These are phyloP conservation scores for Nigrospora sphaerica DNA, from an alignment of 2,329 filamentous ascomycete genomes.

Conservation along the genomic window DNA sequence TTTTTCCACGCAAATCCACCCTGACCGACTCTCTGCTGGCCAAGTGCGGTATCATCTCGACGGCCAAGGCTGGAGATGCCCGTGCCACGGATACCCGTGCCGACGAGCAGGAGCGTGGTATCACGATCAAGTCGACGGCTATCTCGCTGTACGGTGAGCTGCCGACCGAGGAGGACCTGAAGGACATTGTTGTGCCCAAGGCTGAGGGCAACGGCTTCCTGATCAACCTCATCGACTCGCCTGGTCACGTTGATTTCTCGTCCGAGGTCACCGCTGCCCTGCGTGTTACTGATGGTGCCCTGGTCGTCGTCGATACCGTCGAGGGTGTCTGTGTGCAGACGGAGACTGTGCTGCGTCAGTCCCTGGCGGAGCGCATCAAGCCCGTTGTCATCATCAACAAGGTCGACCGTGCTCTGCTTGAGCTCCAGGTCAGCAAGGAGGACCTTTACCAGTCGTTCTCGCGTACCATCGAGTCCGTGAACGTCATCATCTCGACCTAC, in stretches of 20 bases:
- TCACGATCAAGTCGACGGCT: constrained; percentile 99
- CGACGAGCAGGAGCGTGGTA: constrained; percentile 99
- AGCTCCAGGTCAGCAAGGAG: constrained; percentile 97
- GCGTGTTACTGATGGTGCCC: constrained; percentile 98
- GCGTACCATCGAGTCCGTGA: constrained; percentile 98
- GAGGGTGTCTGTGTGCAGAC: constrained; percentile 99
- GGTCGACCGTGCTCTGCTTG: constrained; percentile 98
- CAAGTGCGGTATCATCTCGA: constrained; percentile 98
- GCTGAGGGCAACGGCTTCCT: constrained; percentile 93
- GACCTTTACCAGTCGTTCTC: constrained; percentile 99
- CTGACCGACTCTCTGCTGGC: constrained; percentile 98
- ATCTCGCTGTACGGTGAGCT: constrained; percentile 95
- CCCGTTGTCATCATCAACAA: constrained; percentile 99
- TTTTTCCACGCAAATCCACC: constrained; percentile 67
- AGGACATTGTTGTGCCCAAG: constrained; percentile 86
- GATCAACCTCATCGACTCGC: constrained; percentile 99
- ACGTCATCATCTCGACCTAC: constrained; percentile 99
- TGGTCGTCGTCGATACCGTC: constrained; percentile 99
- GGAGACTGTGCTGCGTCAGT: constrained; percentile 98
- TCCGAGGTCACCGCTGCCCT: constrained; percentile 99
- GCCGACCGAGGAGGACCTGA: constrained; percentile 74
- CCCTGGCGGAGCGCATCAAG: constrained; percentile 99
- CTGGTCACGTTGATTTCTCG: constrained; percentile 99
- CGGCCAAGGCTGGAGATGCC: constrained; percentile 91
- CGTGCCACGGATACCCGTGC: constrained; percentile 95